These are phyloP conservation scores for Fusarium nygamai DNA, from an alignment of 2,329 filamentous ascomycete species.

Conservation along the genomic window DNA sequence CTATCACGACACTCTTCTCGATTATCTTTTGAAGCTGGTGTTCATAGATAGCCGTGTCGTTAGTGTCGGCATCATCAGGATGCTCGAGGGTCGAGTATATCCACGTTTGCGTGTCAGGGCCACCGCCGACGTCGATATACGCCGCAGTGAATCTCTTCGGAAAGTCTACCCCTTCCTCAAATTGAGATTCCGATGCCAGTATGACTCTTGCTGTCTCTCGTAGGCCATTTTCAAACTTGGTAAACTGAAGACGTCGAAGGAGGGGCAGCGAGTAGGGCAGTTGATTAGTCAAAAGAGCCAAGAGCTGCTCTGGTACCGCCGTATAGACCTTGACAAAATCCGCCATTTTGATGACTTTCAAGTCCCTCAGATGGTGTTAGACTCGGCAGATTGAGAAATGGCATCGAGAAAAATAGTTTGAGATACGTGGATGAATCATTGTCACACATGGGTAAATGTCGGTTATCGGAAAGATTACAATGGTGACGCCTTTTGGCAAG, in stretches of 20 bases:
- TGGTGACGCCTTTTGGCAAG: not conserved
- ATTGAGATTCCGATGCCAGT: conserved; percentile 42
- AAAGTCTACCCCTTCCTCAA: not conserved
- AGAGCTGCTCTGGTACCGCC: conserved; percentile 49
- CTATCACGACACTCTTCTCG: conserved; percentile 43
- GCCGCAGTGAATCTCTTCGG: conserved; percentile 60
- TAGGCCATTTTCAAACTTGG: conserved; percentile 53
- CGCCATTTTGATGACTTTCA: conserved; percentile 18
- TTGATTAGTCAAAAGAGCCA: conserved; percentile 59
- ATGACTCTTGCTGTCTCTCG: conserved; percentile 57
- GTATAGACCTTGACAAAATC: conserved; percentile 38
- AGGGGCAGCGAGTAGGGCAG: conserved; percentile 69
- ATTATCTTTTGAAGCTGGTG: conserved; percentile 49
- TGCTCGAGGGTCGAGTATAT: conserved; percentile 66
- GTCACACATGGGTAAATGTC: conserved; percentile 33
- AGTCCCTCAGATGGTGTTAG: too few species aligned
- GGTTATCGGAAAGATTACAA: conserved; percentile 17
- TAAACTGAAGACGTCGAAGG: conserved; percentile 70
- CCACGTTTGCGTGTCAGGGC: conserved; percentile 73
- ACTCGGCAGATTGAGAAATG: not conserved
- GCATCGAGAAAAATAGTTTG: not conserved
- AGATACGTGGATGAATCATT: not conserved
- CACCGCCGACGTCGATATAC: conserved; percentile 68
- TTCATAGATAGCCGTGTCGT: conserved; percentile 39
- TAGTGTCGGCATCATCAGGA: not conserved